Percentiles rank a stretch among this genome's conserved stretches.
Evolutionary conservation across 768 basidiomycete species (phyloP).

Genomic region (Scleroderma citrinum): DNA sequence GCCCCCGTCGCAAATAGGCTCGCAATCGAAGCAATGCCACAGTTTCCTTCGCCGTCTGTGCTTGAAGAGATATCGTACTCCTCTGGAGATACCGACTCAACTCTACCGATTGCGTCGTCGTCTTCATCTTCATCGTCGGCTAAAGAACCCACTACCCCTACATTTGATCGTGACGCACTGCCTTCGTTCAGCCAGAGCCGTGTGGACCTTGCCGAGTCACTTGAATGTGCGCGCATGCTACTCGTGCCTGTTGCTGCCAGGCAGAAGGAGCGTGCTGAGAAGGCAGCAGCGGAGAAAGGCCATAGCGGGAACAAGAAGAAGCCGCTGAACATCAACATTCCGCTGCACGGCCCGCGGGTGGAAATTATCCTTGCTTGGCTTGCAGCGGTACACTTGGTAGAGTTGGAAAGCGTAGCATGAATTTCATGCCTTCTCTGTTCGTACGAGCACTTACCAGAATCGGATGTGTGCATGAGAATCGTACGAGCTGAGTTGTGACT

Average conservation of each 20-base stretch:
- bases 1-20: conserved; percentile 35
- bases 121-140: conserved; percentile 21
- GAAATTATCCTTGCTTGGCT: conserved; percentile 85
- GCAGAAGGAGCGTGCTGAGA: conserved; percentile 54
- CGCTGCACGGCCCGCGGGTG: conserved; percentile 80
- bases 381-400: conserved; percentile 72
- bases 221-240: conserved; percentile 68
- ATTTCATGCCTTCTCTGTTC: not conserved
- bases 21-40: conserved; percentile 36
- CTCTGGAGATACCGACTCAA: conserved; percentile 20
- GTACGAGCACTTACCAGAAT: not conserved
- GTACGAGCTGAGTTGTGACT: not conserved
- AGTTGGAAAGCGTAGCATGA: conserved; percentile 46
- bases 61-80: conserved; percentile 19
- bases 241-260: conserved; percentile 64
- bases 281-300: conserved; percentile 44
- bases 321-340: conserved; percentile 67
- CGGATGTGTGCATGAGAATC: not conserved
- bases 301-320: conserved; percentile 45
- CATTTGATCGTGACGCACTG: conserved; percentile 18
- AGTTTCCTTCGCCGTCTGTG: conserved; percentile 18
- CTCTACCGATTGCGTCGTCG: conserved; percentile 15
- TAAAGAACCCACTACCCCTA: conserved; percentile 16
- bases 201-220: conserved; percentile 44
- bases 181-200: conserved; percentile 12